phyloP scores from a whole-genome alignment of 2,329 filamentous ascomycete species.

The Neoarthrinium moseri region DNA sequence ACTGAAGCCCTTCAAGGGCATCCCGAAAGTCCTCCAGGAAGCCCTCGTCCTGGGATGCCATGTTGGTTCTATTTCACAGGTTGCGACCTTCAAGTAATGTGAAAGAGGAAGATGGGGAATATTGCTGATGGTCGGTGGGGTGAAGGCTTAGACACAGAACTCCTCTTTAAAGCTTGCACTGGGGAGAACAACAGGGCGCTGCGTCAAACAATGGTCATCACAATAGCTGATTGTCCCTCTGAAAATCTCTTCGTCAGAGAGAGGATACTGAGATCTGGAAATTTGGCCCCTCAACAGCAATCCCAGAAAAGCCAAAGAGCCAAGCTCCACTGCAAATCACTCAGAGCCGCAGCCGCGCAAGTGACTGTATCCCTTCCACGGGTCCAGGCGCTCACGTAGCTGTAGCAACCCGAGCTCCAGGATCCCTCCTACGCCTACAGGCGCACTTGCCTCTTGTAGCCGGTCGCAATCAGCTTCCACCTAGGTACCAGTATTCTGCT shows the following conservation, averaged over 20 bases:
- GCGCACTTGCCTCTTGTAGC: constrained; percentile 8
- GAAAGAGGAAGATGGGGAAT: background rate
- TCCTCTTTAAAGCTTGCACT: constrained; percentile 12
- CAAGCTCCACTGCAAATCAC: too few species aligned
- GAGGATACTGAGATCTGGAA: constrained; percentile 12
- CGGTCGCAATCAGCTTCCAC: too few species aligned
- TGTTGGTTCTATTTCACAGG: constrained; percentile 21
- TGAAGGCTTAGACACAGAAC: background rate
- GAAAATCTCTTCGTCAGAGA: constrained; percentile 14
- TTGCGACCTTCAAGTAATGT: constrained; percentile 5
- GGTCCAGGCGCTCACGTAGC: too few species aligned
- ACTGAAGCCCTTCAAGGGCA: constrained; percentile 85
- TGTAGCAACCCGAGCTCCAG: too few species aligned
- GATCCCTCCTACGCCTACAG: constrained; percentile 10
- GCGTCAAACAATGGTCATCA: constrained; percentile 12
- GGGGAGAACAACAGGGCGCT: constrained; percentile 10
- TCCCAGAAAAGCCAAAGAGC: too few species aligned
- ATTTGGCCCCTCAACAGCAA: constrained; percentile 6
- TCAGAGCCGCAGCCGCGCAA: too few species aligned
- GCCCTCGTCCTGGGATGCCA: constrained; percentile 65
- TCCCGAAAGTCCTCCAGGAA: constrained; percentile 94
- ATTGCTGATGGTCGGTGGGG: background rate
- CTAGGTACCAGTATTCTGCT: too few species aligned
- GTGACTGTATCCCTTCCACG: too few species aligned
- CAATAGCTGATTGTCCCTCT: constrained; percentile 11